These are phyloP conservation scores for Fraxinus paxiana DNA, from an alignment of 305 asterid species.

Conservation along the genomic window DNA sequence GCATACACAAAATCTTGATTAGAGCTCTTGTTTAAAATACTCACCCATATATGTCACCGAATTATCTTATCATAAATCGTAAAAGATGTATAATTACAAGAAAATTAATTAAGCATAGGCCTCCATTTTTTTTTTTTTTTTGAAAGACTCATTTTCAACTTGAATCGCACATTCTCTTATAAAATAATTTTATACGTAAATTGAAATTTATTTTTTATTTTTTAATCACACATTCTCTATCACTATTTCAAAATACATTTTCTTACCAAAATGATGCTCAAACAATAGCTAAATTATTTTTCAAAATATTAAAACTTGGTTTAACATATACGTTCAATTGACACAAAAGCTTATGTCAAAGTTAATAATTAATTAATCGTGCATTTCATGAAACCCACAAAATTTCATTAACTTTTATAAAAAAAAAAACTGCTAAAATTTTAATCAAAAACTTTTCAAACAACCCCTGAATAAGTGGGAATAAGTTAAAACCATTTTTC, in stretches of 20 bases:
- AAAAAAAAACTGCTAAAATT: too few relatives aligned
- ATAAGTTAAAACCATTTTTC: neutral
- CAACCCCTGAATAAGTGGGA: neutral
- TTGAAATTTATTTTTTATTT: too few relatives aligned
- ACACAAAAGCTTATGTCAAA: neutral
- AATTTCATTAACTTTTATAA: neutral
- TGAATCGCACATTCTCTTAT: too few relatives aligned
- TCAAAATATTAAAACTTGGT: neutral
- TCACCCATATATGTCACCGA: neutral
- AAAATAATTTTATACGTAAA: neutral
- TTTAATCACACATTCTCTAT: neutral
- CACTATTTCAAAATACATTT: neutral
- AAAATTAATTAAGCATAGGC: neutral
- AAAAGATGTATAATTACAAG: neutral
- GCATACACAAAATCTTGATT: too few relatives aligned
- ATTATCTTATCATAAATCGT: neutral
- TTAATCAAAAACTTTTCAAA: neutral
- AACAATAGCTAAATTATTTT: neutral
- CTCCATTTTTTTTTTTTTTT: neutral
- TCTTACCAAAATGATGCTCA: neutral
- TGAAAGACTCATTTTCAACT: neutral
- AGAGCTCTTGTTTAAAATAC: neutral
- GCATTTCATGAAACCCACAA: neutral
- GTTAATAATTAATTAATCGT: neutral
- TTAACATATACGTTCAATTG: neutral